Base-by-base conservation (phyloP, 2,329 filamentous ascomycete species). In the Akanthomyces uredinophilus region DNA sequence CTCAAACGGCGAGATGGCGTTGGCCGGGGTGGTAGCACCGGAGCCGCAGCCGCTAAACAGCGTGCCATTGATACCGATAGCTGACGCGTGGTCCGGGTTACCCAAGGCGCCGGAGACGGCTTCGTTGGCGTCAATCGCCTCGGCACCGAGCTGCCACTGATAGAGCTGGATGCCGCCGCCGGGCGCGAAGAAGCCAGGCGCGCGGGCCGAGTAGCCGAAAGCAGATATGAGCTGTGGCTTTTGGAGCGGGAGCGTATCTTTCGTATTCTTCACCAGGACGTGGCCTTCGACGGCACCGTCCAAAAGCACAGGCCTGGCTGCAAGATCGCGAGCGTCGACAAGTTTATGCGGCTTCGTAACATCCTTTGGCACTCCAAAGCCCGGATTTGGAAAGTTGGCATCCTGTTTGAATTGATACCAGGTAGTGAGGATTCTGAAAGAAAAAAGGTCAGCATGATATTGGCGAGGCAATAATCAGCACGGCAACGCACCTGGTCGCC, bases 211-310 rank as follows among this genome's bases (percentile, higher is more conserved):
- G 69, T 88, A 88, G 29, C 86, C 83, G 67, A 83, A 87, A n/a
- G 88, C 66, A 1, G 85, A 84, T 49, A 89, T 65, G 64, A 82
- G 67, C 64, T 77, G 73, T 3, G 80, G 80, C 13, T 77, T 71
- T 10, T 77, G 76, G 0, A 89, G 71, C 0, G 86, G 86, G 1
- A 88, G 76, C 0, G 82, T 74, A 16, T 75, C 76, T 47, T 83
- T 81, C 44, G 69, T 73, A 69, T 89, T 88, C 70, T 88, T 89
- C 35, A 88, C 78, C 0, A 88, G 77, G 1, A 88, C 86, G 60
- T 87, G 84, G 4, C 86, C 85, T 66, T 87, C 85, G 5, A 86
- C 74, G 0, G 84, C 85, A 4, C 83, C 82, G n/a, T 83, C 75
- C 0, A 87, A 68, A 0, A 86, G 70, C 0, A 73, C 70, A 1